Evolutionary conservation across 352 stramenopile genomes (phyloP).

Genomic region (Globisporangium takayamanum): DNA sequence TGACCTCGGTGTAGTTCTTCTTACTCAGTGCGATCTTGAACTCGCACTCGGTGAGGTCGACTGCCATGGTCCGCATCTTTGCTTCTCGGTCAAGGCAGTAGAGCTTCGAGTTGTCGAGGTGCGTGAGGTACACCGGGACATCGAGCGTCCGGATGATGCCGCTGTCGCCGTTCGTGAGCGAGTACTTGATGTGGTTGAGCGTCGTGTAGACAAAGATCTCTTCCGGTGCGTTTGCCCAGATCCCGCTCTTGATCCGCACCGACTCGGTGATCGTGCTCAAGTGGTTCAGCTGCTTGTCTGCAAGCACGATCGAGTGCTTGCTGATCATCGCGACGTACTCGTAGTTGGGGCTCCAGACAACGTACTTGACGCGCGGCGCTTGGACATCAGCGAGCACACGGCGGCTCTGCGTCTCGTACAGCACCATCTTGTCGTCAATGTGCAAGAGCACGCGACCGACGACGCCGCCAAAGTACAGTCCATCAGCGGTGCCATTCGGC

Average conservation of each 20-base stretch:
- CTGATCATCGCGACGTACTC: conserved; percentile 96
- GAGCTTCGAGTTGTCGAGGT: conserved; percentile 93
- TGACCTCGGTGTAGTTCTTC: conserved; percentile 97
- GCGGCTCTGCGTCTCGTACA: conserved; percentile 98
- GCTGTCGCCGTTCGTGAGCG: conserved; percentile 90
- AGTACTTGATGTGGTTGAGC: conserved; percentile 94
- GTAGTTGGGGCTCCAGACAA: conserved; percentile 96
- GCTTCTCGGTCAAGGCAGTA: conserved; percentile 96
- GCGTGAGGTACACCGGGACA: conserved; percentile 96
- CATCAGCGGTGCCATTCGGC: conserved; percentile 93
- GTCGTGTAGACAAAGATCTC: conserved; percentile 99
- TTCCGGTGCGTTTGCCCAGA: conserved; percentile 87
- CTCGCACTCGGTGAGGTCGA: conserved; percentile 98
- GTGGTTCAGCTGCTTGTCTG: conserved; percentile 97
- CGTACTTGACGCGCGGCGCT: conserved; percentile 96
- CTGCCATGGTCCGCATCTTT: conserved; percentile 94
- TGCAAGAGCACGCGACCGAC: conserved; percentile 96
- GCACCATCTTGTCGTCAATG: conserved; percentile 95
- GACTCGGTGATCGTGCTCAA: conserved; percentile 96
- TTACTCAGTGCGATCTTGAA: conserved; percentile 96
- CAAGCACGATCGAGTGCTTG: conserved; percentile 97
- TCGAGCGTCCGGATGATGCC: conserved; percentile 98
- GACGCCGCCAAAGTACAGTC: conserved; percentile 94
- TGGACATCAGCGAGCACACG: conserved; percentile 95
- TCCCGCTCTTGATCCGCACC: conserved; percentile 93